Base-by-base conservation (phyloP, 805 yeast genomes). In the Clavispora asparagi region DNA sequence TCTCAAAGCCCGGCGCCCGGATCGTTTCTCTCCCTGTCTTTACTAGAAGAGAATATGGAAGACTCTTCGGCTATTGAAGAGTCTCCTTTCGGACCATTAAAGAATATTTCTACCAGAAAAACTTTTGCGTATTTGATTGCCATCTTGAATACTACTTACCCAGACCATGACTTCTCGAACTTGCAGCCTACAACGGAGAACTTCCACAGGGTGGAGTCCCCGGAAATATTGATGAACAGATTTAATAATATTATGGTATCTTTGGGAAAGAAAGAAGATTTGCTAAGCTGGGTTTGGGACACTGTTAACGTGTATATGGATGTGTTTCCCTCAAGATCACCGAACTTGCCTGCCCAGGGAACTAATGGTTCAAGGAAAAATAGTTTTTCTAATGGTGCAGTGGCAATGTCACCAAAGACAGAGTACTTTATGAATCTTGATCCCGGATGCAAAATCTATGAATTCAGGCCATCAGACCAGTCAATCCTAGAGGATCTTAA, bases 81-180 rank as follows among this genome's bases (percentile, higher is more conserved):
- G 40, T 64, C 89, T 2, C 98, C 98, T 0, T 94, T 94, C 68
- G 99, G 99, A 0, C 96, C 97, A 0, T 73, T 94, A 30, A 86
- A 85, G 58, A 85, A 84, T 56, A 80, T 85, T n/a, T 82, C 94
- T 1, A 85, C 95, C 39, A 78, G 97, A 52, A 85, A 89, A 64
- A 83, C 91, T 1, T 94, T 92, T 70, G 94, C 97, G 0, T 87
- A 91, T 60, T 71, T 94, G 41, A 87, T 94, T 48, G 94, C 95
- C 1, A 90, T 91, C 31, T 73, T 94, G 44, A 94, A 94, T 63
- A 87, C 95, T 7, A 84, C 95, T 5, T 92, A 87, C 61, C 98
- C 99, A 0, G 99, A 94, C 63, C 96, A 94, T 59, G 99, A 94
- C 61, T 94, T 92, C 58, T 78, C 95, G 11, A 78, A 85, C 25